These are phyloP conservation scores for Emericellopsis atlantica DNA, from an alignment of 2,329 filamentous ascomycete genomes.

Conservation along the genomic window DNA sequence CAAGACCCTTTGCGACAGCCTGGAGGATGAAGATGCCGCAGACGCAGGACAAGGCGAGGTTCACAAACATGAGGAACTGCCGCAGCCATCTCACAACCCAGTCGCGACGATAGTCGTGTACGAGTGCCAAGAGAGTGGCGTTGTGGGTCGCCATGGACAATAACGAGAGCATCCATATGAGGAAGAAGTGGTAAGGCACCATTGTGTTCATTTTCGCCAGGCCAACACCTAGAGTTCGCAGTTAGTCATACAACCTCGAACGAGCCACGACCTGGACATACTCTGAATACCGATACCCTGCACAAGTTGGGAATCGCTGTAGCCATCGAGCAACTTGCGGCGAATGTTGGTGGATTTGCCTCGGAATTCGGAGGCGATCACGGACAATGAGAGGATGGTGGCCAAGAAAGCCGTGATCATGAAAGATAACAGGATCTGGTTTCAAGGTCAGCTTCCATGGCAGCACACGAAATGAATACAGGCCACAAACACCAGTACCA, in stretches of 20 bases:
- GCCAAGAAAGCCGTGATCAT: conserved; percentile 50
- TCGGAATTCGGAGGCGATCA: conserved; percentile 41
- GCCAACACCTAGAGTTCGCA: conserved; percentile 26
- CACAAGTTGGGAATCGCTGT: conserved; percentile 57
- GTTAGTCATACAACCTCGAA: conserved; percentile 1
- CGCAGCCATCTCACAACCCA: conserved; percentile 55
- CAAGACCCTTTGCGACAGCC: conserved; percentile 36
- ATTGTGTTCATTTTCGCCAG: conserved; percentile 45
- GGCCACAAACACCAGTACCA: conserved; percentile 36
- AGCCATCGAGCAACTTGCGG: conserved; percentile 51
- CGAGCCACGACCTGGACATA: conserved; percentile 3
- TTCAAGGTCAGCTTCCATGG: not conserved
- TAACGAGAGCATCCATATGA: conserved; percentile 55
- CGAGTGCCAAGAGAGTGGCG: conserved; percentile 49
- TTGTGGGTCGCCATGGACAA: conserved; percentile 55
- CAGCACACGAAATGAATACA: not conserved
- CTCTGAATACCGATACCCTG: conserved; percentile 57
- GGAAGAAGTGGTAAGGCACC: conserved; percentile 58
- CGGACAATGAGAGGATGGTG: conserved; percentile 38
- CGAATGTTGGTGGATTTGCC: conserved; percentile 37
- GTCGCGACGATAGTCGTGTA: conserved; percentile 53
- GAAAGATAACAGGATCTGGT: conserved; percentile 49
- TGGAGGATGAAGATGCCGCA: conserved; percentile 44
- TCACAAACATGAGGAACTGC: conserved; percentile 53
- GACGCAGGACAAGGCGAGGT: conserved; percentile 43